Evolutionary conservation across 2,329 filamentous ascomycete genomes (phyloP), one percentile per base, ranked within the genome.

Genomic region (Neopestalotiopsis sp.): DNA sequence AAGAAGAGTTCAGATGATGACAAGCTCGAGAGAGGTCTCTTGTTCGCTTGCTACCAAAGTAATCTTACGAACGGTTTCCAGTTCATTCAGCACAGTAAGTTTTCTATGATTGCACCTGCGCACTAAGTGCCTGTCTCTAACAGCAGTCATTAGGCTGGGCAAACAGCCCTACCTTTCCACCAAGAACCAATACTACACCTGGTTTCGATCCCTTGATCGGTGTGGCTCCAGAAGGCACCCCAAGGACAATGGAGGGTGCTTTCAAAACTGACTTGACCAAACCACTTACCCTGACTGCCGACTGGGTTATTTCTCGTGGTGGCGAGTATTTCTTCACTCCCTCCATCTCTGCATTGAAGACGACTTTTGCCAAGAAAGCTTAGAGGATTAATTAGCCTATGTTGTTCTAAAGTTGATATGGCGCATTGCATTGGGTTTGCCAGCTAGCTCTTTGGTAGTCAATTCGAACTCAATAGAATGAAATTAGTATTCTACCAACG

Each of bases 281-380:
- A 4, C 10, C 4, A 1, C 28, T 40, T 1, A n/a, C 1, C 4
- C 3, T 65, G 12, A 17, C 12, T 7, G 28, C 73, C 60, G 63
- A 75, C 74, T 84, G 83, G 79, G 82, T 84, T 3, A 72, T 82
- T 42, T 76, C 80, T 0, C 78, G 74, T 34, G 83, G 83, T 14
- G 83, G 83, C 4, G 83, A 84, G 68, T 84, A 84, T 67, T 84
- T 84, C 76, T 84, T 84, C 72, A 78, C 81, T 30, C 83, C 83
- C 6, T 83, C 81, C 2, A 78, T 84, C 57, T 66, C 74, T 24
- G 74, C 76, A 1, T 69, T 80, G 56, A 70, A 72, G 65, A 70
- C 45, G 14, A 73, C 63, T 9, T 73, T 75, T n/a, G 62, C 62
- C 38, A 52, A 24, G 28, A 52, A 62, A 17, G 59, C 59, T 24